A percentile compares a stretch with the other conserved stretches of the same genome.
phyloP scores from a whole-genome alignment of 257 asterid genomes.

The Rubia yunnanensis region DNA sequence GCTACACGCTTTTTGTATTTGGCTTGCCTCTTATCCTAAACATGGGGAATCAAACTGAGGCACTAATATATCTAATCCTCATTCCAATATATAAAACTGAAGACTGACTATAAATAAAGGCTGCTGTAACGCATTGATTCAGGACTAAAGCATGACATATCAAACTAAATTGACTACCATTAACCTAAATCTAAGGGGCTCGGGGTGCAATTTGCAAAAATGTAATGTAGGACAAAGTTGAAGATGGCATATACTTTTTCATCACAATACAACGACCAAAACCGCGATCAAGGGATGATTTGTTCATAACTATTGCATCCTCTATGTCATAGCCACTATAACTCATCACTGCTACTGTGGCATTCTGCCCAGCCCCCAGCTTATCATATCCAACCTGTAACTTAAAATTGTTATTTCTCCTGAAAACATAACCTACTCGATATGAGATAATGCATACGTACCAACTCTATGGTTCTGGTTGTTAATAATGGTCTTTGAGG shows the following conservation, averaged over 20 bases:
- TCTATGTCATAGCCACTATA: constrained; percentile 97
- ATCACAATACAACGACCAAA: constrained; percentile 96
- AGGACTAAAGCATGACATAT: background rate
- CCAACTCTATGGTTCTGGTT: constrained; percentile 92
- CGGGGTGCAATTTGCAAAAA: background rate
- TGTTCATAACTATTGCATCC: constrained; percentile 98
- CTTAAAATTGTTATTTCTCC: constrained; percentile 11
- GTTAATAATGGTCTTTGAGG: constrained; percentile 95
- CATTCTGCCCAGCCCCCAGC: constrained; percentile 98
- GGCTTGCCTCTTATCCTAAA: constrained; percentile 1
- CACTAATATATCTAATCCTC: background rate
- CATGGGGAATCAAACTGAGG: background rate
- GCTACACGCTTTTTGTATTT: background rate
- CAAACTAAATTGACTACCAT: background rate
- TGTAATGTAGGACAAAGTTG: background rate
- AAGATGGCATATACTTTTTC: constrained; percentile 40
- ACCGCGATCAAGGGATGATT: constrained; percentile 96
- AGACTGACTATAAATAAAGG: too few relatives aligned
- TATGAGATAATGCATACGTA: constrained; percentile 27
- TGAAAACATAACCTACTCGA: background rate
- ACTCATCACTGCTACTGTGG: constrained; percentile 98
- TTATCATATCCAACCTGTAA: constrained; percentile 74
- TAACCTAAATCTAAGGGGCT: background rate
- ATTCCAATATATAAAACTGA: too few relatives aligned
- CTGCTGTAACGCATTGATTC: background rate